phyloP scores from a whole-genome alignment of 2,329 filamentous ascomycete species.

The Cladosporium oxysporum region DNA sequence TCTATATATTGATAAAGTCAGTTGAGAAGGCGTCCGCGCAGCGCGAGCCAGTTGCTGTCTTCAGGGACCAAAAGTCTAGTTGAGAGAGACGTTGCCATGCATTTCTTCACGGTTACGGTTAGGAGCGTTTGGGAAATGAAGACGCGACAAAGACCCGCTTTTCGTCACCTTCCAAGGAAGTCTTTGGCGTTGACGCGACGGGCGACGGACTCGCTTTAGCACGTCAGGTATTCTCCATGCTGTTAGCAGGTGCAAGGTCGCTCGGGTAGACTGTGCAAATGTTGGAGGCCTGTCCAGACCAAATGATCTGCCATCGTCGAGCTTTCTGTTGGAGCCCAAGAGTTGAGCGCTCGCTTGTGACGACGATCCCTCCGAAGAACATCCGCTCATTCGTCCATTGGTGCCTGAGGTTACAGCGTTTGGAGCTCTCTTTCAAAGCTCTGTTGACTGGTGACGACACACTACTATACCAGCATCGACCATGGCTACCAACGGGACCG shows the following conservation, averaged over 20 bases:
- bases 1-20: neutral
- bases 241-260: slow-evolving; percentile 1
- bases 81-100: neutral
- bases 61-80: neutral
- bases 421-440: neutral
- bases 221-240: neutral
- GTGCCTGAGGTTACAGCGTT: neutral
- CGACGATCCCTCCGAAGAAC: neutral
- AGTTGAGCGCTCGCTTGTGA: neutral
- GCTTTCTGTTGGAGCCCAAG: neutral
- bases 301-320: neutral
- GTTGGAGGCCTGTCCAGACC: slow-evolving; percentile 1
- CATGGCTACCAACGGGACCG: slow-evolving; percentile 55
- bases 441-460: neutral
- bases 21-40: neutral
- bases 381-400: neutral
- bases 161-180: neutral
- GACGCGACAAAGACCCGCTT: slow-evolving; percentile 12
- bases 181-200: neutral
- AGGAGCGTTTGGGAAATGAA: slow-evolving; percentile 13
- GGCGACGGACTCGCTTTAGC: neutral
- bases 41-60: neutral
- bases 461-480: neutral
- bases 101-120: neutral
- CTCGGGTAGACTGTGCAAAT: slow-evolving; percentile 3